Conservation (phyloP, 2,329 filamentous ascomycete genomes). For the Exutisphaerella laricina region DNA sequence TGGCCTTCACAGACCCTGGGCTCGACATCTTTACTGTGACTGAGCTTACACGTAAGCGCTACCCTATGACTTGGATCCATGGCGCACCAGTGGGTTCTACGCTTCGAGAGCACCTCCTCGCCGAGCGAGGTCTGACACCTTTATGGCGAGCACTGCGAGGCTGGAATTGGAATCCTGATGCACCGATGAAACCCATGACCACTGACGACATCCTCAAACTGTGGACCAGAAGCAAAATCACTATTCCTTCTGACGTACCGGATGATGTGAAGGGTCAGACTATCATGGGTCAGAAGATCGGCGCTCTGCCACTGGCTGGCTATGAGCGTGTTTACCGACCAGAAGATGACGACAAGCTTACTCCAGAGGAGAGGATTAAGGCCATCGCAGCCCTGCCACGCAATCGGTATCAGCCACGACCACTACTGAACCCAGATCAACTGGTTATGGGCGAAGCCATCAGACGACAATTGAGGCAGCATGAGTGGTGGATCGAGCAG, state of each 20-base stretch:
- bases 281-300: conserved; percentile 49
- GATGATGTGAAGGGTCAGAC: conserved; percentile 23
- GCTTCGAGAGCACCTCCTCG: conserved; percentile 48
- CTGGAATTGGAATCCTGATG: conserved; percentile 33
- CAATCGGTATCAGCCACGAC: conserved; percentile 8
- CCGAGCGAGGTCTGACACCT: conserved; percentile 28
- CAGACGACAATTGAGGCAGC: conserved; percentile 49
- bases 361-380: conserved; percentile 6
- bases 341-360: conserved; percentile 6
- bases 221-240: conserved; percentile 54
- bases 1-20: conserved; percentile 62
- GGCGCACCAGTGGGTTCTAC: conserved; percentile 36
- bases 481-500: conserved; percentile 52
- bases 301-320: conserved; percentile 9
- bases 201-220: conserved; percentile 51
- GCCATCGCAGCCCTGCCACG: neutral
- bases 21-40: conserved; percentile 22
- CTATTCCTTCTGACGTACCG: conserved; percentile 23
- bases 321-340: conserved; percentile 10
- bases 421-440: conserved; percentile 28
- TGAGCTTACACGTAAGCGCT: conserved; percentile 7
- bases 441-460: conserved; percentile 54
- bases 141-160: conserved; percentile 57
- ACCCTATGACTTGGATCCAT: conserved; percentile 9
- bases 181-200: conserved; percentile 25